phyloP scores from a whole-genome alignment of 75 land plant genomes.

The Selaginella tamariscina region DNA sequence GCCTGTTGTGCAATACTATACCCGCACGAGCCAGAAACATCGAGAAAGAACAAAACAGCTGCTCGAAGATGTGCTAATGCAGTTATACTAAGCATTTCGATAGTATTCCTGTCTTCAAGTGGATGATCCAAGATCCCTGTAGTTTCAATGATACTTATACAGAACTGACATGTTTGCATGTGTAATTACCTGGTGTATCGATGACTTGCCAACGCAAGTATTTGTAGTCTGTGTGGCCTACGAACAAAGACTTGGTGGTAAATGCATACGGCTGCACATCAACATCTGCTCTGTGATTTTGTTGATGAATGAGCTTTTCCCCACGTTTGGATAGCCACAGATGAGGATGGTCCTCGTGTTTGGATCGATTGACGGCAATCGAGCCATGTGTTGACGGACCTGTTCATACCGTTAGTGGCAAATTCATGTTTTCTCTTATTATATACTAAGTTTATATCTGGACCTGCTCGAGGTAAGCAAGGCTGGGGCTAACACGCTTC shows the following conservation, averaged over 20 bases:
- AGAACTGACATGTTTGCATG: background rate
- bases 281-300: slow-evolving; percentile 96
- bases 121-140: slow-evolving; percentile 91
- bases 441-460: too few species aligned
- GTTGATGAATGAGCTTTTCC: slow-evolving; percentile 87
- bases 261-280: slow-evolving; percentile 98
- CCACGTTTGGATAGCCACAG: slow-evolving; percentile 94
- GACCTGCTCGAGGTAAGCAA: slow-evolving; percentile 85
- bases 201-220: slow-evolving; percentile 62
- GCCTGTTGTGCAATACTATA: slow-evolving; percentile 74
- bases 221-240: slow-evolving; percentile 93
- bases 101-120: slow-evolving; percentile 83
- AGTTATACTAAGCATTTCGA: slow-evolving; percentile 96
- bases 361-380: slow-evolving; percentile 85
- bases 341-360: slow-evolving; percentile 83
- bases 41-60: slow-evolving; percentile 75
- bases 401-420: too few species aligned
- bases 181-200: background rate
- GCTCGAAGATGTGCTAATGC: slow-evolving; percentile 77
- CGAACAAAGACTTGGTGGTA: slow-evolving; percentile 87
- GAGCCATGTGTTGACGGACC: slow-evolving; percentile 87
- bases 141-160: slow-evolving; percentile 53
- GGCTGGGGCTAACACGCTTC: slow-evolving; percentile 71
- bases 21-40: slow-evolving; percentile 85
- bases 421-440: too few species aligned